Base-by-base conservation (phyloP, 352 stramenopile species). In the Phytophthora multivora region DNA sequence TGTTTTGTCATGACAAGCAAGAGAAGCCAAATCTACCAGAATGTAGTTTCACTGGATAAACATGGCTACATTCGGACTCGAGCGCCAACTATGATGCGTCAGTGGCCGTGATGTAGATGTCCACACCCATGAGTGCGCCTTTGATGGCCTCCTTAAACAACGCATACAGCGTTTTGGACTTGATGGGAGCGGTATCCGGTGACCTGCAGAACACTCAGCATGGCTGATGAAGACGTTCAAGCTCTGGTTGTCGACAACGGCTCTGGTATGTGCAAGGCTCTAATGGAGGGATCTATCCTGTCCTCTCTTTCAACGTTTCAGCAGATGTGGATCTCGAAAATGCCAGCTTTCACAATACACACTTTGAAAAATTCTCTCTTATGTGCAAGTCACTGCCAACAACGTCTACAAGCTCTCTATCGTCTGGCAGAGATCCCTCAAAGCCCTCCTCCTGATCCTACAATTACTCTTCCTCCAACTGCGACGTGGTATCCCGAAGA, bases 301-400 rank as follows among this genome's bases (percentile, higher is more conserved):
- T 83, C 96, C n/a, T 98, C 93, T 67, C 82, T 99, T 12, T 97
- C 94, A 43, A 98, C 96, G 46, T 99, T 99, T 93, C 93, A 99
- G 75, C 89, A 97, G 61, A 98, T 99, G 94, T 99, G 96, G 95
- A 99, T 99, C 75, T 96, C 88, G 25, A 99, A n/a, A n/a, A n/a
- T n/a, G n/a, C n/a, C n/a, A n/a, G n/a, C n/a, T n/a, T n/a, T n/a
- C n/a, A n/a, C n/a, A n/a, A n/a, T n/a, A n/a, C n/a, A n/a, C n/a
- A n/a, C n/a, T n/a, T n/a, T n/a, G n/a, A n/a, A n/a, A n/a, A n/a
- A n/a, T n/a, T n/a, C n/a, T n/a, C n/a, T n/a, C n/a, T n/a, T n/a
- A n/a, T n/a, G n/a, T n/a, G n/a, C n/a, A n/a, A n/a, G n/a, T n/a
- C n/a, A n/a, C n/a, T n/a, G n/a, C n/a, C n/a, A n/a, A n/a, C n/a